These are phyloP conservation scores for Wallacemonas rigidus DNA, from an alignment of 208 protist species.

Conservation along the genomic window DNA sequence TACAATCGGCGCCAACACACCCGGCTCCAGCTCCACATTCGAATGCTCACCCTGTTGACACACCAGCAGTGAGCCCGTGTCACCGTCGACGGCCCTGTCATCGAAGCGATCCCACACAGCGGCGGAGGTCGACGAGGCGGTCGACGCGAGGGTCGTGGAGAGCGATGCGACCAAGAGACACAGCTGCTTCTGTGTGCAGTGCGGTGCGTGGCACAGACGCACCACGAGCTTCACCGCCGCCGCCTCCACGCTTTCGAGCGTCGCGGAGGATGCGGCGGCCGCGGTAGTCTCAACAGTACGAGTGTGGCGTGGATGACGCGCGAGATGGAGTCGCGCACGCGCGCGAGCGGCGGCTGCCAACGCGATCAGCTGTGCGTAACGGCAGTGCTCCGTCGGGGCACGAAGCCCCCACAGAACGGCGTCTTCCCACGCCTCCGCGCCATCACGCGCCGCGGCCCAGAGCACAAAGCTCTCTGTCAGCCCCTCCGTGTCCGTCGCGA, in stretches of 20 bases:
- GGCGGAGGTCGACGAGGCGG: background rate
- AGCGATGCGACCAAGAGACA: constrained; percentile 30
- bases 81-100: background rate
- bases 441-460: constrained; percentile 32
- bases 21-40: constrained; percentile 6
- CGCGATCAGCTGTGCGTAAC: constrained; percentile 39
- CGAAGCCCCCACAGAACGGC: constrained; percentile 30
- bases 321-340: background rate
- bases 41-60: background rate
- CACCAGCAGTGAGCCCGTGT: background rate
- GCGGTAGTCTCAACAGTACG: too few relatives aligned
- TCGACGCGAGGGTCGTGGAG: constrained; percentile 7
- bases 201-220: constrained; percentile 13
- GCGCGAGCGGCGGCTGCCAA: constrained; percentile 20
- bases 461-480: constrained; percentile 40
- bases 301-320: too few relatives aligned
- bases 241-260: background rate
- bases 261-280: too few relatives aligned
- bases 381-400: constrained; percentile 25
- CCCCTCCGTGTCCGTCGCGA: constrained; percentile 23
- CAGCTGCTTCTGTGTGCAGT: constrained; percentile 37
- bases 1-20: constrained; percentile 11
- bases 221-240: background rate
- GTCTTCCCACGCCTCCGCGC: constrained; percentile 15
- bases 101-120: background rate